Percentiles rank a stretch among this genome's conserved stretches.
Evolutionary conservation across 257 asterid species (phyloP).

Genomic region (Nicotiana benthamiana): DNA sequence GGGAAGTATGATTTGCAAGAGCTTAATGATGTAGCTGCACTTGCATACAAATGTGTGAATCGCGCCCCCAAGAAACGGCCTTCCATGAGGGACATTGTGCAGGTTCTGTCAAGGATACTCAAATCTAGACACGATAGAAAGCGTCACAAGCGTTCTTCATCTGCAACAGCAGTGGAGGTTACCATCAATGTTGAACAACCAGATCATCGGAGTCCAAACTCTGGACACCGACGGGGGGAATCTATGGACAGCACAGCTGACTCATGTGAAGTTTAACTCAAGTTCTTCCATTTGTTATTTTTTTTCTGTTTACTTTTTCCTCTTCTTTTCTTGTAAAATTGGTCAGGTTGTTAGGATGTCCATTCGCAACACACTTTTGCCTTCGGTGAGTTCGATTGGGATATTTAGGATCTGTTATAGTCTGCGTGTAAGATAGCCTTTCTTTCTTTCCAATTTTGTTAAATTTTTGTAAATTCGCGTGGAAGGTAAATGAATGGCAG

Average conservation of each 20-base stretch:
- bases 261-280: conserved; percentile 44
- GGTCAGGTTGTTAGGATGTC: conserved; percentile 5
- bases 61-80: conserved; percentile 60
- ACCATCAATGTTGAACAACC: conserved; percentile 38
- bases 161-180: conserved; percentile 43
- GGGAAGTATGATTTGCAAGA: conserved; percentile 60
- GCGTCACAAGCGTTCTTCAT: conserved; percentile 28
- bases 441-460: conserved; percentile 3
- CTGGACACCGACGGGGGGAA: conserved; percentile 50
- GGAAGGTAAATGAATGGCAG: conserved; percentile 15
- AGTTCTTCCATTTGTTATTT: conserved; percentile 5
- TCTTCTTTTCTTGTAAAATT: conserved; percentile 23
- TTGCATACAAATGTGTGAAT: conserved; percentile 74
- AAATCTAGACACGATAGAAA: conserved; percentile 37
- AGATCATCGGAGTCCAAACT: conserved; percentile 27
- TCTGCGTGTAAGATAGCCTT: conserved; percentile 17
- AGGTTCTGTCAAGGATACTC: conserved; percentile 57
- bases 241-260: conserved; percentile 65
- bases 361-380: not conserved
- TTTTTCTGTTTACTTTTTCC: not conserved
- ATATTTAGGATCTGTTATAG: conserved; percentile 7
- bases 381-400: conserved; percentile 16
- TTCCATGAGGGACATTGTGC: conserved; percentile 78
- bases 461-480: conserved; percentile 12
- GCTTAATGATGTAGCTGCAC: conserved; percentile 61